phyloP scores from a whole-genome alignment of 2,329 filamentous ascomycete species.

The Mycosphaerella arachidis region DNA sequence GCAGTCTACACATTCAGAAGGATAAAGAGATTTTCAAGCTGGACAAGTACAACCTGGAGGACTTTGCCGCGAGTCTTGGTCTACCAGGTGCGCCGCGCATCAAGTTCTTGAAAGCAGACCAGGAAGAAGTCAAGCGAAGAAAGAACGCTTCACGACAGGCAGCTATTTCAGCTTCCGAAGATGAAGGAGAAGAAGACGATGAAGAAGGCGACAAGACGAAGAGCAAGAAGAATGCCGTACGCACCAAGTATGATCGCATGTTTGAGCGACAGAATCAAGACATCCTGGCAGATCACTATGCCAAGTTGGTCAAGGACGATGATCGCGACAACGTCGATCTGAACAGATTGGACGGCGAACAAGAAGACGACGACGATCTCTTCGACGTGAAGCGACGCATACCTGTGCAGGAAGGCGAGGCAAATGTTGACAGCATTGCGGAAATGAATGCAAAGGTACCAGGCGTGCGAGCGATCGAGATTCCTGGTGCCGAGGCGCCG shows the following conservation, averaged over 20 bases:
- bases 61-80: constrained; percentile 77
- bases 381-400: constrained; percentile 92
- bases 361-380: constrained; percentile 59
- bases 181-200: constrained; percentile 52
- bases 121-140: constrained; percentile 75
- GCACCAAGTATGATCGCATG: constrained; percentile 97
- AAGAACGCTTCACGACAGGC: constrained; percentile 76
- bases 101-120: constrained; percentile 86
- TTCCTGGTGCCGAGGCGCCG: constrained; percentile 62
- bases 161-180: constrained; percentile 56
- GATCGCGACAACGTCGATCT: constrained; percentile 37
- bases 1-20: constrained; percentile 79
- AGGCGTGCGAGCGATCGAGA: constrained; percentile 57
- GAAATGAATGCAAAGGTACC: constrained; percentile 43
- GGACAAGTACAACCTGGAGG: constrained; percentile 76
- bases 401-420: constrained; percentile 57
- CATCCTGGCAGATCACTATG: constrained; percentile 88
- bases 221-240: constrained; percentile 61
- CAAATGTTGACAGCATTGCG: constrained; percentile 36
- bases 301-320: constrained; percentile 68
- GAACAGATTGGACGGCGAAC: constrained; percentile 30
- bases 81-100: constrained; percentile 89
- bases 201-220: constrained; percentile 45
- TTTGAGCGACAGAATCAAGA: constrained; percentile 96
- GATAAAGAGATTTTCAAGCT: constrained; percentile 91